Evolutionary conservation across 1,284 basidiomycete species (phyloP).

Genomic region (Trichosporon faecale): DNA sequence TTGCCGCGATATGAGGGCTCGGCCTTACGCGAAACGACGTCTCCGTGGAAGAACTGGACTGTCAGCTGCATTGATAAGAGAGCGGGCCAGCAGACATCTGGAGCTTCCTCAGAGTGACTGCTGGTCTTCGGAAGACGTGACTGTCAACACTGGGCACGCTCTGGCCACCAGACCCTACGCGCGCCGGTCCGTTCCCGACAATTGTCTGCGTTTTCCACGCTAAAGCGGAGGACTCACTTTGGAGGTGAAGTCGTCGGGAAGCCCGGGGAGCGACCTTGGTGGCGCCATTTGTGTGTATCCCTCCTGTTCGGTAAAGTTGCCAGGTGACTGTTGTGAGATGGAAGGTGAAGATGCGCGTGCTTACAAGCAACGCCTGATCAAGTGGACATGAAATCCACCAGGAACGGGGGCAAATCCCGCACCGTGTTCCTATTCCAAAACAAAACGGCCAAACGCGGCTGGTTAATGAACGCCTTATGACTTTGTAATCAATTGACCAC

Average conservation of each 20-base stretch:
- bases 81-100: no score
- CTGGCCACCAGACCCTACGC: background rate
- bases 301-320: background rate
- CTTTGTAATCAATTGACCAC: background rate
- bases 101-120: background rate
- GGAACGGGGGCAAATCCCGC: slow-evolving; percentile 7
- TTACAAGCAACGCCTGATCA: background rate
- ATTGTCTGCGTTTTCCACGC: background rate
- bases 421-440: background rate
- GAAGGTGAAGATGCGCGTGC: slow-evolving; percentile 5
- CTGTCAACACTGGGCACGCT: background rate
- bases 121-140: background rate
- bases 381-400: slow-evolving; percentile 11
- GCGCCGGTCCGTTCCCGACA: background rate
- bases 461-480: background rate
- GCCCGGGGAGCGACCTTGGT: slow-evolving; percentile 37
- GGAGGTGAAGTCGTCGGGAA: slow-evolving; percentile 41
- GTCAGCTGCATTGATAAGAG: background rate
- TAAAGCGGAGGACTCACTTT: slow-evolving; percentile 27
- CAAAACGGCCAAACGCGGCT: background rate
- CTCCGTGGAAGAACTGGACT: slow-evolving; percentile 35
- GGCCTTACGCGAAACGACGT: slow-evolving; percentile 31
- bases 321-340: background rate
- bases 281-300: slow-evolving; percentile 20
- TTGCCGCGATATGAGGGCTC: slow-evolving; percentile 33